These are phyloP conservation scores for Solanum medicagineum DNA, from an alignment of 257 asterid species.

Conservation along the genomic window DNA sequence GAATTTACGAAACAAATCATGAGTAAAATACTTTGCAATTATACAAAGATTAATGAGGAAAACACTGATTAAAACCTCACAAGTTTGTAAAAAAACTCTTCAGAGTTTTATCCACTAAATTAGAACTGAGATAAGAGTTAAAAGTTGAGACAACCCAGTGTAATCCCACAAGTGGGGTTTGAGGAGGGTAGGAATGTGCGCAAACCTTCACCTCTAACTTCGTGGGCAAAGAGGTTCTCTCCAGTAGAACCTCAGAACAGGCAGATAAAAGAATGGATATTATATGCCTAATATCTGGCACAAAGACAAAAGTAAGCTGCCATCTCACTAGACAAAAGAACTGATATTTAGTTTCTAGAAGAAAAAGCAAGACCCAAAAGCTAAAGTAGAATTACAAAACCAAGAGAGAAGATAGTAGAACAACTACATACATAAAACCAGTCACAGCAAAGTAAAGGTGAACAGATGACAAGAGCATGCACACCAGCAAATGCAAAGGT, in stretches of 20 bases:
- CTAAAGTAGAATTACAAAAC: neutral
- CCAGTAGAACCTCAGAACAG: neutral
- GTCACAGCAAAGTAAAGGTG: neutral
- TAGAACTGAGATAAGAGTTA: neutral
- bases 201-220: neutral
- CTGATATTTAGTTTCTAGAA: neutral
- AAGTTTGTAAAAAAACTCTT: neutral
- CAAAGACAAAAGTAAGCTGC: neutral
- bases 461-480: neutral
- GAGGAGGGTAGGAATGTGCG: neutral
- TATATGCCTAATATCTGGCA: neutral
- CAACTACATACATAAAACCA: neutral
- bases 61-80: neutral
- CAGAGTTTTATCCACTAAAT: neutral
- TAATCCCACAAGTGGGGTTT: neutral
- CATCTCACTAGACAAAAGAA: neutral
- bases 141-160: neutral
- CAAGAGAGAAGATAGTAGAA: neutral
- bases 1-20: neutral
- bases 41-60: neutral
- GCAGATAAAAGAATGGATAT: neutral
- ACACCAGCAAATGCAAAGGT: neutral
- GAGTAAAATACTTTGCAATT: neutral
- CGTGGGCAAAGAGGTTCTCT: neutral
- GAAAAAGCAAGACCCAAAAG: neutral